Conservation (phyloP, 2,329 filamentous ascomycete species). For the Colletotrichum gigasporum region DNA sequence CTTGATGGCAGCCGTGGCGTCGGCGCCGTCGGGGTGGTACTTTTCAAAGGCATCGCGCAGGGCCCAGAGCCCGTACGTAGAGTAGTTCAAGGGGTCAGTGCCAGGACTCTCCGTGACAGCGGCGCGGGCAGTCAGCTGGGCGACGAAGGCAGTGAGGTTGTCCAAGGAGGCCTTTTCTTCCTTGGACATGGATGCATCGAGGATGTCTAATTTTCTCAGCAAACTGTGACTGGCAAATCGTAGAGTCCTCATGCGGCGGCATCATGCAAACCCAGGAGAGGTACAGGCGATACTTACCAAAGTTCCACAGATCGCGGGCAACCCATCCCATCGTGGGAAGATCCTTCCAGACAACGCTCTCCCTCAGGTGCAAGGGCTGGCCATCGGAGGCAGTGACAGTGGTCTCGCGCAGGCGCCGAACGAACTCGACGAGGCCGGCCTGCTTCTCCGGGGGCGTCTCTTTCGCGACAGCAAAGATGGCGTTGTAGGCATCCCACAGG, state of each 20-base stretch:
- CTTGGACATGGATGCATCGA: slow-evolving; percentile 29
- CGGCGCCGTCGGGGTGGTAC: not conserved
- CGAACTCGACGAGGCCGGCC: slow-evolving; percentile 34
- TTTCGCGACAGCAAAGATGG: slow-evolving; percentile 36
- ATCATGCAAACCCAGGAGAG: not conserved
- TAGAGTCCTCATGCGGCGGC: no score
- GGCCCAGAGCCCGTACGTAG: slow-evolving; percentile 40
- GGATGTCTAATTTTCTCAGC: slow-evolving; percentile 19
- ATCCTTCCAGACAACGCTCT: slow-evolving; percentile 38
- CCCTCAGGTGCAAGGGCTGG: slow-evolving; percentile 32
- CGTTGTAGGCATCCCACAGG: slow-evolving; percentile 35
- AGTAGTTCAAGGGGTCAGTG: slow-evolving; percentile 36
- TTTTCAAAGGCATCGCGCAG: slow-evolving; percentile 40
- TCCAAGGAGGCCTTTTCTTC: slow-evolving; percentile 25
- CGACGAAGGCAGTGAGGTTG: slow-evolving; percentile 38
- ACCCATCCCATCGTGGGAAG: slow-evolving; percentile 39
- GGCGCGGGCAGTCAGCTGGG: slow-evolving; percentile 36
- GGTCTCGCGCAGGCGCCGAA: slow-evolving; percentile 33
- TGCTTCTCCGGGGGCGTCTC: slow-evolving; percentile 35
- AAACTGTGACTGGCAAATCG: no score
- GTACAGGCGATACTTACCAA: slow-evolving; percentile 34
- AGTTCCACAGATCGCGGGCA: slow-evolving; percentile 39
- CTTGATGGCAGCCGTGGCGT: slow-evolving; percentile 26
- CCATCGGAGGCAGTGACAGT: slow-evolving; percentile 30
- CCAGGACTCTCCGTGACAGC: not conserved